Conservation (phyloP, 2,329 filamentous ascomycete genomes). For the Pseudogymnoascus sp. region DNA sequence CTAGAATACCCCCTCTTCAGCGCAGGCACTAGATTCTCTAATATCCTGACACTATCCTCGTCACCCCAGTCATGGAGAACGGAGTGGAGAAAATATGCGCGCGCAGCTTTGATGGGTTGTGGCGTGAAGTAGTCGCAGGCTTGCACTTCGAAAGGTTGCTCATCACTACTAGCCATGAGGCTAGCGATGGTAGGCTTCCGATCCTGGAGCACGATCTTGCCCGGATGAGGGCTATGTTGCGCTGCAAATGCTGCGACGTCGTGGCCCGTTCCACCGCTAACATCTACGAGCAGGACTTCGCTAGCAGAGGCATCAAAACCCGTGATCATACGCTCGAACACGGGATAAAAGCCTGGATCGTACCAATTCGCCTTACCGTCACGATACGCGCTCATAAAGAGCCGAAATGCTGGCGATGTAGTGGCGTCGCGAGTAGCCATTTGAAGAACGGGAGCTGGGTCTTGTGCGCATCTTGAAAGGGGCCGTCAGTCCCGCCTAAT, state of each 20-base stretch:
- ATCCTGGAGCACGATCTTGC: neutral
- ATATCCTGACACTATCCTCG: constrained; percentile 10
- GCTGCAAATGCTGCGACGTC: too few relatives aligned
- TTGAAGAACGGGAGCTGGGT: constrained; percentile 30
- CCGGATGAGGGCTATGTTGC: too few relatives aligned
- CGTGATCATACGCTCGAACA: constrained; percentile 17
- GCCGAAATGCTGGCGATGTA: constrained; percentile 28
- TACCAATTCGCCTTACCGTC: constrained; percentile 32
- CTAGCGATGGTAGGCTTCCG: neutral
- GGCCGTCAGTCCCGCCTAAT: constrained; percentile 23
- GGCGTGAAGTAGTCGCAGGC: constrained; percentile 31
- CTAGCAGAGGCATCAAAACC: constrained; percentile 10
- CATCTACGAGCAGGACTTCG: constrained; percentile 23
- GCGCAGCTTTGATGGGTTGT: constrained; percentile 32
- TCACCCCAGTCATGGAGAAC: constrained; percentile 30
- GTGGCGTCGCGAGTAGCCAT: constrained; percentile 30
- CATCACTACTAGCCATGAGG: constrained; percentile 20
- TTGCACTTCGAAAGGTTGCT: constrained; percentile 23
- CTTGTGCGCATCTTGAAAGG: constrained; percentile 31
- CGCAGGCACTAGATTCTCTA: constrained; percentile 19
- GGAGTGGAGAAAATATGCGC: constrained; percentile 25
- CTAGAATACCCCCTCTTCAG: constrained; percentile 19
- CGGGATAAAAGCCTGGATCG: constrained; percentile 25
- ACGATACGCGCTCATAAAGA: constrained; percentile 32
- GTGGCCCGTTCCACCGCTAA: constrained; percentile 20